Evolutionary conservation across 2,329 filamentous ascomycete species (phyloP).

Genomic region (Sphaerulina vaccinii): DNA sequence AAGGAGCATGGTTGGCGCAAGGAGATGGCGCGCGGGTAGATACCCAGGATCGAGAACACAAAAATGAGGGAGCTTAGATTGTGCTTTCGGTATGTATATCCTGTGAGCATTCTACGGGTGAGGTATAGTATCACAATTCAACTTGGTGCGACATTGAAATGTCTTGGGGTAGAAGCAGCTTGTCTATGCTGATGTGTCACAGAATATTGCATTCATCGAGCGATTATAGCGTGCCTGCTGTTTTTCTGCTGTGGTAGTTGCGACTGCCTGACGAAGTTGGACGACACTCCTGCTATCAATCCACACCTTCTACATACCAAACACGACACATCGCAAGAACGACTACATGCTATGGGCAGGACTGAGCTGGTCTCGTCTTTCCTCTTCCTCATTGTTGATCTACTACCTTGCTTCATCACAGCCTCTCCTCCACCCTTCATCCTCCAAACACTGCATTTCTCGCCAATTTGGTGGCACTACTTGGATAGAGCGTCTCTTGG

Average conservation of each 20-base stretch:
- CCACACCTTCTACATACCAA: neutral
- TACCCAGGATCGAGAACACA: constrained; percentile 5
- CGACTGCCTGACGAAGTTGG: no score
- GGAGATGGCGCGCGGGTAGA: constrained; percentile 3
- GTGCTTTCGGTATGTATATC: constrained; percentile 3
- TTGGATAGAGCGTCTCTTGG: constrained; percentile 36
- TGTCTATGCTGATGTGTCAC: no score
- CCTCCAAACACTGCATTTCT: constrained; percentile 24
- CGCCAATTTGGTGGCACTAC: constrained; percentile 26
- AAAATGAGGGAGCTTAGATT: neutral
- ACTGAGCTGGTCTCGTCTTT: constrained; percentile 10
- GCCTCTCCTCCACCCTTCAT: constrained; percentile 15
- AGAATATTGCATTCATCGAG: no score
- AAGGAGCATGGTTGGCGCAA: constrained; percentile 7
- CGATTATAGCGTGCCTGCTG: no score
- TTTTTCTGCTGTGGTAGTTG: no score
- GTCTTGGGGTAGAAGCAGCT: no score
- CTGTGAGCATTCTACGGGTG: neutral
- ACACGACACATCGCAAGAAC: constrained; percentile 5
- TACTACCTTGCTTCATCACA: neutral
- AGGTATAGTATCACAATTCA: constrained; percentile 9
- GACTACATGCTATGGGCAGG: constrained; percentile 3
- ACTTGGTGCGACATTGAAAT: constrained; percentile 1
- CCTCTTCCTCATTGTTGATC: neutral
- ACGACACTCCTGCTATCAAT: no score